Percentiles rank a stretch among this genome's conserved stretches.
phyloP scores from a whole-genome alignment of 192 early-diverging fungal genomes.

The Physocladia obscura region DNA sequence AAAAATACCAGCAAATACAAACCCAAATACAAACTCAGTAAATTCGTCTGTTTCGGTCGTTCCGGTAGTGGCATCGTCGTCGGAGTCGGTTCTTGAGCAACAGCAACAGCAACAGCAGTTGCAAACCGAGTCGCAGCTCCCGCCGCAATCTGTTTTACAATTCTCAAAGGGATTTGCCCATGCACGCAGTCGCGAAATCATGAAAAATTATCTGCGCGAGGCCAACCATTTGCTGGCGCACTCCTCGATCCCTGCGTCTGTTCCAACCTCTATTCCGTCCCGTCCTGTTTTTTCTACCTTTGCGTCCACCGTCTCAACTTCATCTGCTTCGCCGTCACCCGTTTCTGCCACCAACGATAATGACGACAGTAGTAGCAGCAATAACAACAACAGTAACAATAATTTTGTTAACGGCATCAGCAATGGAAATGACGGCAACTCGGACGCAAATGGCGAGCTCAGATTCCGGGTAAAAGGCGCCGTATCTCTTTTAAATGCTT shows the following conservation, averaged over 20 bases:
- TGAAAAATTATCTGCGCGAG: constrained; percentile 68
- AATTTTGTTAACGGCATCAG: too few species aligned
- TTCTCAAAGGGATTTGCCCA: constrained; percentile 60
- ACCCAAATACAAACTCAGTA: neutral
- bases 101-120: neutral
- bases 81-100: too few species aligned
- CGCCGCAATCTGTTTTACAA: constrained; percentile 12
- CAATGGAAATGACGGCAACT: too few species aligned
- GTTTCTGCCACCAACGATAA: neutral
- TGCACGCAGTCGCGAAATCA: constrained; percentile 62
- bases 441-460: too few species aligned
- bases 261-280: neutral
- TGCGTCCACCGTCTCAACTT: neutral
- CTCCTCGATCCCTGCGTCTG: neutral
- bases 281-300: neutral
- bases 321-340: neutral
- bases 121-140: neutral
- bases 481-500: too few species aligned
- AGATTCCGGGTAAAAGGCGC: too few species aligned
- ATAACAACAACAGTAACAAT: too few species aligned
- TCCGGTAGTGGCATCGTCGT: neutral
- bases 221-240: constrained; percentile 43
- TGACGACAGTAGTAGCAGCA: too few species aligned
- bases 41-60: neutral
- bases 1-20: neutral